These are phyloP conservation scores for Aspergillus eucalypticola DNA, from an alignment of 2,329 filamentous ascomycete genomes.

Conservation along the genomic window DNA sequence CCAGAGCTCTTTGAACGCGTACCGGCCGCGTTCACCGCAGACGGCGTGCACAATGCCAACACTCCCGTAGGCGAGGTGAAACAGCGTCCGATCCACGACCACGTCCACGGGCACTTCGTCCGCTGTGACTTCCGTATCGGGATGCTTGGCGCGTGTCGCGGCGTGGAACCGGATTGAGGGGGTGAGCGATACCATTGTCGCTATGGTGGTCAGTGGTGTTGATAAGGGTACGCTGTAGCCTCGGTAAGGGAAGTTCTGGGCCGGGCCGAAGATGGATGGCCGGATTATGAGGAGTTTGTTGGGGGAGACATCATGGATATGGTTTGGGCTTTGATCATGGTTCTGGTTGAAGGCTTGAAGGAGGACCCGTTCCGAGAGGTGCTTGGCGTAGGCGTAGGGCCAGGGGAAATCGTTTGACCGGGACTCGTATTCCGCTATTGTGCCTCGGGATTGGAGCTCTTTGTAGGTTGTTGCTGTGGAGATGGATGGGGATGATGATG, in stretches of 20 bases:
- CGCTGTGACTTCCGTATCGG: not conserved
- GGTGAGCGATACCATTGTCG: constrained; percentile 3
- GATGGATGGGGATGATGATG: not conserved
- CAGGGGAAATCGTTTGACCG: constrained; percentile 14
- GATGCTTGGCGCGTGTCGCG: not conserved
- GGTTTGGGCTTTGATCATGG: not conserved
- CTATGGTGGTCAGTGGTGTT: constrained; percentile 1
- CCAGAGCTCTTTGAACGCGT: not conserved
- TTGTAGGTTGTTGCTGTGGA: not conserved
- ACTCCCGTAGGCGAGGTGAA: not conserved
- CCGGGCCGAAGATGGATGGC: constrained; percentile 15
- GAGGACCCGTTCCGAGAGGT: constrained; percentile 16
- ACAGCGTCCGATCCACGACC: constrained; percentile 6
- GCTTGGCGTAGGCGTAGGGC: constrained; percentile 21
- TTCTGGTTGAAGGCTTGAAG: not conserved
- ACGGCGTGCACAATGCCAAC: constrained; percentile 1
- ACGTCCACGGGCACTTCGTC: constrained; percentile 10
- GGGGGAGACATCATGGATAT: too few relatives aligned
- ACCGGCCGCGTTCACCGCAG: not conserved
- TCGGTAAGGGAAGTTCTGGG: constrained; percentile 10
- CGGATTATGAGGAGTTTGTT: constrained; percentile 17
- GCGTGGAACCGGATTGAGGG: not conserved
- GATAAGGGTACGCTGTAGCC: constrained; percentile 13
- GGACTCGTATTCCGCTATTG: constrained; percentile 2
- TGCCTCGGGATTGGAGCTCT: constrained; percentile 1